Conservation (phyloP, 176 grass and related monocot genomes). For the Elaeis guineensis region DNA sequence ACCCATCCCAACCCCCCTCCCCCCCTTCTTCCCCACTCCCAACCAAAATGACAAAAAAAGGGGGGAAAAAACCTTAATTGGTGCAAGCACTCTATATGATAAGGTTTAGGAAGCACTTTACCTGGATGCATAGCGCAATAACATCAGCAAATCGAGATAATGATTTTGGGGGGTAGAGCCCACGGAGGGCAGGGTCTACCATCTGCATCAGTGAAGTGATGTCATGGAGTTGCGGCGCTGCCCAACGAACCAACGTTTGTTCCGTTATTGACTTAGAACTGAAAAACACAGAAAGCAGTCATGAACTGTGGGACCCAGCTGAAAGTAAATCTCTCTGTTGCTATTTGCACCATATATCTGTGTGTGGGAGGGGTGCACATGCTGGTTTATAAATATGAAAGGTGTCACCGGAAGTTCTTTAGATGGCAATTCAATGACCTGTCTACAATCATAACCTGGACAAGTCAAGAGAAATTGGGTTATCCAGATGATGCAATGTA, state of each 20-base stretch:
- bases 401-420: too few species aligned
- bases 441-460: too few species aligned
- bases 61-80: background rate
- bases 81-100: background rate
- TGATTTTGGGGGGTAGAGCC: conserved; percentile 67
- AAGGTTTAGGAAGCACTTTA: conserved; percentile 16
- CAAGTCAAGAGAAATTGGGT: too few species aligned
- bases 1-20: background rate
- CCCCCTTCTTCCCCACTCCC: too few species aligned
- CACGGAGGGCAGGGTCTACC: conserved; percentile 71
- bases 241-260: conserved; percentile 65
- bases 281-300: background rate
- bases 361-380: too few species aligned
- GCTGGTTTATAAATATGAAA: too few species aligned
- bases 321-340: too few species aligned
- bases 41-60: too few species aligned
- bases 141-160: conserved; percentile 76
- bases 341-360: too few species aligned
- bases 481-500: too few species aligned
- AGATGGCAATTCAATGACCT: too few species aligned
- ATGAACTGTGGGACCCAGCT: too few species aligned
- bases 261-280: conserved; percentile 59
- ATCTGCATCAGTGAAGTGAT: conserved; percentile 41
- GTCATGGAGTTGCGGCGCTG: conserved; percentile 57
- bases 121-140: conserved; percentile 61